Evolutionary conservation across 108 stramenopile species (phyloP).

Genomic region (Skeletonema menzelii): DNA sequence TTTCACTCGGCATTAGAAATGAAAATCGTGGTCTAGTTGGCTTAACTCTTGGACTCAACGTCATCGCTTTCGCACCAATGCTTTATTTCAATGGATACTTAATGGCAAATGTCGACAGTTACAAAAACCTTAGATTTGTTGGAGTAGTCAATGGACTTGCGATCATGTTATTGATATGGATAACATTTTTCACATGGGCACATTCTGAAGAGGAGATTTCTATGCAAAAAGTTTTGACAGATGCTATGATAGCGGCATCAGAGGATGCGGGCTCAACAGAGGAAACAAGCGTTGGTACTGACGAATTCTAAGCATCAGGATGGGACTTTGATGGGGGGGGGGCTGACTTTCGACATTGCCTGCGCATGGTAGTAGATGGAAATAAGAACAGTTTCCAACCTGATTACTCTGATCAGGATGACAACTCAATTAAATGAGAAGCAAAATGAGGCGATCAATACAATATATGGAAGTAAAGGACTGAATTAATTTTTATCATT

Average conservation of each 20-base stretch:
- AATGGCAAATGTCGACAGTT: slow-evolving; percentile 53
- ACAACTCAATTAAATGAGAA: not conserved
- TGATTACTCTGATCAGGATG: not conserved
- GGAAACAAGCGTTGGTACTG: not conserved
- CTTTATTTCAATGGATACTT: slow-evolving; percentile 59
- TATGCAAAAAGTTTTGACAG: slow-evolving; percentile 23
- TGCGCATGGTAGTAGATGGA: too few relatives aligned
- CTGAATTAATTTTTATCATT: slow-evolving; percentile 1
- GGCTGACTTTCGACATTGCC: not conserved
- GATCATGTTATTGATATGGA: slow-evolving; percentile 69
- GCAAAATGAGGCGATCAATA: not conserved
- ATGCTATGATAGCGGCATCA: not conserved
- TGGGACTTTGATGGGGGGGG: not conserved
- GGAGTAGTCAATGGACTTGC: slow-evolving; percentile 65
- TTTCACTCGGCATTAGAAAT: slow-evolving; percentile 47
- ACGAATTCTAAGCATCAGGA: slow-evolving; percentile 11
- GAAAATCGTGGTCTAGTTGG: slow-evolving; percentile 36
- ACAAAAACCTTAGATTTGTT: slow-evolving; percentile 55
- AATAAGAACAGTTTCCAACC: not conserved
- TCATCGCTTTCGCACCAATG: slow-evolving; percentile 70
- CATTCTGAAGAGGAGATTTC: slow-evolving; percentile 51
- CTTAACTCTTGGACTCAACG: slow-evolving; percentile 58
- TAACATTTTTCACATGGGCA: slow-evolving; percentile 48
- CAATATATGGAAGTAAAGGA: not conserved
- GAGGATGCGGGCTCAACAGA: not conserved